Percentiles rank a stretch among this genome's conserved stretches.
These are phyloP conservation scores for Helotiales sp. DNA, from an alignment of 2,329 filamentous ascomycete species.

Conservation along the genomic window DNA sequence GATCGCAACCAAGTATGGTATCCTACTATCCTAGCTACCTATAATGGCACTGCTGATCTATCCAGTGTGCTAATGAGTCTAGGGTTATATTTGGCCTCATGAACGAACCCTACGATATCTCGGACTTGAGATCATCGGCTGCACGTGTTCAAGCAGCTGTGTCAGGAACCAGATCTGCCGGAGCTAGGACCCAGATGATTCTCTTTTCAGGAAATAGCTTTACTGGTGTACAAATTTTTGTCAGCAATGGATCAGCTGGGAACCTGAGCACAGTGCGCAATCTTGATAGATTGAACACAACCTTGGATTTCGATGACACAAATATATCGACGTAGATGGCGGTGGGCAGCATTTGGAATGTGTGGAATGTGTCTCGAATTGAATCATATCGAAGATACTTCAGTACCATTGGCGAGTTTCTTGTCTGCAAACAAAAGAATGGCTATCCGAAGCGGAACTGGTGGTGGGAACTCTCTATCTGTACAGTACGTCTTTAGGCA, in stretches of 20 bases:
- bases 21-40: background rate
- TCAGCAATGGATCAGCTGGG: constrained; percentile 55
- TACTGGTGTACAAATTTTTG: constrained; percentile 55
- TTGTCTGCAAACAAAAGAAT: constrained; percentile 53
- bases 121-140: constrained; percentile 61
- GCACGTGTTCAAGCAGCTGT: constrained; percentile 66
- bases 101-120: constrained; percentile 65
- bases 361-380: constrained; percentile 60
- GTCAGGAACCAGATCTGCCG: constrained; percentile 66
- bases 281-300: constrained; percentile 60
- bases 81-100: constrained; percentile 70
- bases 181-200: constrained; percentile 65
- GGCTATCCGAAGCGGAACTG: constrained; percentile 59
- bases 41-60: background rate
- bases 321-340: constrained; percentile 64
- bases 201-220: constrained; percentile 65
- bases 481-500: constrained; percentile 11
- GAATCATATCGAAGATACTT: constrained; percentile 55
- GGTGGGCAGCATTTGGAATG: constrained; percentile 58
- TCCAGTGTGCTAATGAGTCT: constrained; percentile 56
- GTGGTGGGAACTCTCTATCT: constrained; percentile 46
- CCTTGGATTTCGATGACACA: constrained; percentile 62
- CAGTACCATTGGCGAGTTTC: constrained; percentile 53
- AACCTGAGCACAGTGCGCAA: constrained; percentile 60
- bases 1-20: constrained; percentile 52